Evolutionary conservation across 345 rosid genomes (phyloP), one percentile per base, ranked within the genome.

Genomic region (Punica granatum): DNA sequence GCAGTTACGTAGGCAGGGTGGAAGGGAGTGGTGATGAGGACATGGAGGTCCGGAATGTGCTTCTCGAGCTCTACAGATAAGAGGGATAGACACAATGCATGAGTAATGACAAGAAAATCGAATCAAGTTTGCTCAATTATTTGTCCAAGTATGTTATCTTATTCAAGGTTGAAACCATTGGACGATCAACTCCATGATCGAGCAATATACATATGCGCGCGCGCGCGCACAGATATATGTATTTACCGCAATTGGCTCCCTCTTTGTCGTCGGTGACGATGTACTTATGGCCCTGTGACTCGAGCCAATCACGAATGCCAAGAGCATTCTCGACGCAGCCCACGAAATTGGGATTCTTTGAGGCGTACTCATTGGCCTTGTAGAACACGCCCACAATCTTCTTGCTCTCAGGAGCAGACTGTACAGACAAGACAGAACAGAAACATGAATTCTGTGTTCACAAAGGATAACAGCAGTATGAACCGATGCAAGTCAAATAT

Each of bases 321-420:
- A 89, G 76, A 4, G 86, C 93, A 69, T 84, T 72, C 79, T 93
- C 98, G 28, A 79, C 88, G 31, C 89, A 85, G 35, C 97, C 94
- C 44, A 90, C 73, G 71, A 93, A 88, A 68, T 90, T 86, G 21
- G 97, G 97, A 66, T 90, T 89, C 83, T 62, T 75, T 16, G 82
- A 21, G 66, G 88, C 92, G 62, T 87, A 88, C 72, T 90, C 92
- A 35, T 88, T 80, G 69, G 85, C 98, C 82, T 93, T 93, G 87
- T 93, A 93, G 80, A 93, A 93, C 62, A 93, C 98, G 4, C 98
- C 98, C 58, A 90, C 97, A 36, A 93, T 90, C 84, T 93, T 93
- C 73, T 88, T 88, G 83, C 87, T 85, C 43, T 82, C 92, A 7
- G 90, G 63, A 70, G 94, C 81, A 68, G 90, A 87, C 96, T 88